These are phyloP conservation scores for Cladosporium velox DNA, from an alignment of 2,329 filamentous ascomycete genomes.

Conservation along the genomic window DNA sequence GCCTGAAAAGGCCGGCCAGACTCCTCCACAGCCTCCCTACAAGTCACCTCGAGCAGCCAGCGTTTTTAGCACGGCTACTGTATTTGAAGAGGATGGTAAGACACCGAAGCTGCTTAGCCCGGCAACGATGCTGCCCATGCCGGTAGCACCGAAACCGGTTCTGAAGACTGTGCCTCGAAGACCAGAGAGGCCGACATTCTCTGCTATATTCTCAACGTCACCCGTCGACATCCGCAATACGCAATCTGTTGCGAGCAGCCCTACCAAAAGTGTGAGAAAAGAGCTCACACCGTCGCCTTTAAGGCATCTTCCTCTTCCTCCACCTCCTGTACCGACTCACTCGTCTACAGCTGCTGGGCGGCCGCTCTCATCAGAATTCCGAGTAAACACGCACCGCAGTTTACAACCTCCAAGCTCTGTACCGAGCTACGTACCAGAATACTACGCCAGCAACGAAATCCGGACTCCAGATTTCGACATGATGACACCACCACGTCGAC, in stretches of 20 bases:
- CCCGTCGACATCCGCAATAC: not conserved
- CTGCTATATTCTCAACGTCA: conserved; percentile 13
- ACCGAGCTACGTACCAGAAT: conserved; percentile 32
- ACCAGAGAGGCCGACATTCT: not conserved
- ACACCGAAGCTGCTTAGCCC: conserved; percentile 21
- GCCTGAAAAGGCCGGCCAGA: conserved; percentile 34
- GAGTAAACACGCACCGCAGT: conserved; percentile 17
- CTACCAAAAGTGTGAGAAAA: conserved; percentile 15
- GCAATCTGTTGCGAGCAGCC: not conserved
- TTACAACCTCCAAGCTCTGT: conserved; percentile 24
- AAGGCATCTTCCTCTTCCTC: not conserved
- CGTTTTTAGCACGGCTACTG: conserved; percentile 32
- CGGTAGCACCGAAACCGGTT: conserved; percentile 19
- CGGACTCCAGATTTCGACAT: conserved; percentile 29
- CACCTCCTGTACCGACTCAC: not conserved
- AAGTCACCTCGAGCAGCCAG: conserved; percentile 27
- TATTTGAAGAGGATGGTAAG: conserved; percentile 38
- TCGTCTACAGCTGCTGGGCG: not conserved
- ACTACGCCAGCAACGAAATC: conserved; percentile 36
- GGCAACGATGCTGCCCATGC: conserved; percentile 22
- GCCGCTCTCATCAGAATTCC: conserved; percentile 9
- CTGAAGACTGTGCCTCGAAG: conserved; percentile 6
- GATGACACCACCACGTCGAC: conserved; percentile 4
- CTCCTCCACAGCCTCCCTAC: conserved; percentile 21
- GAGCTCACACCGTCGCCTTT: conserved; percentile 21